Evolutionary conservation across 495 filamentous ascomycete genomes (phyloP).

Genomic region (Aspergillus cavernicola): DNA sequence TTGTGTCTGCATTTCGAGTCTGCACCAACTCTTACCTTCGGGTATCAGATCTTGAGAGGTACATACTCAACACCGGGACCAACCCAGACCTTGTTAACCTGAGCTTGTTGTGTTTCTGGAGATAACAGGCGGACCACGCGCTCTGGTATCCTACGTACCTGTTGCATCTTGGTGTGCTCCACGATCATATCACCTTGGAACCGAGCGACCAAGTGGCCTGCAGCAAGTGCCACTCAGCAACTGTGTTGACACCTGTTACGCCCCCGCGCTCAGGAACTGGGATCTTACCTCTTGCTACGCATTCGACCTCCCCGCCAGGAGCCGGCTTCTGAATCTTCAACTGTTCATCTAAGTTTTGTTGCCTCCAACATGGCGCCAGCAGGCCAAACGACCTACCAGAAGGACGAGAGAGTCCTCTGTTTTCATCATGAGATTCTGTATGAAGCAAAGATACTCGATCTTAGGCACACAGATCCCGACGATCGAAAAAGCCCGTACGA

Average conservation of each 20-base stretch:
- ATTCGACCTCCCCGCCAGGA: neutral
- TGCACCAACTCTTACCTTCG: neutral
- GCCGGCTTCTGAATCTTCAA: neutral
- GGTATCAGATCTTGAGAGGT: neutral
- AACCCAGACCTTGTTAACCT: neutral
- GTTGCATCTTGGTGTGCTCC: neutral
- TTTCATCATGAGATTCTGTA: constrained; percentile 97
- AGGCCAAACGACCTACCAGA: constrained; percentile 60
- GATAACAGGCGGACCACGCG: neutral
- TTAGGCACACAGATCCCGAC: constrained; percentile 56
- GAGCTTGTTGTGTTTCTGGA: too few species aligned
- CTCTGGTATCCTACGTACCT: neutral
- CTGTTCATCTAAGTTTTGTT: neutral
- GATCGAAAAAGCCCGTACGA: constrained; percentile 72
- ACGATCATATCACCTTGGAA: neutral
- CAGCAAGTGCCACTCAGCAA: neutral
- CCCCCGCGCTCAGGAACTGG: neutral
- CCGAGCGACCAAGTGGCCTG: neutral
- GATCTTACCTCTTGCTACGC: neutral
- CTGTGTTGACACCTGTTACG: neutral
- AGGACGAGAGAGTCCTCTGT: constrained; percentile 92
- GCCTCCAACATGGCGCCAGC: constrained; percentile 56
- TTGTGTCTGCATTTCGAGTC: neutral
- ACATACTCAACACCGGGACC: neutral
- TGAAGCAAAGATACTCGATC: constrained; percentile 90